Conservation (phyloP, 768 basidiomycete species). For the Filobasidium floriforme region DNA sequence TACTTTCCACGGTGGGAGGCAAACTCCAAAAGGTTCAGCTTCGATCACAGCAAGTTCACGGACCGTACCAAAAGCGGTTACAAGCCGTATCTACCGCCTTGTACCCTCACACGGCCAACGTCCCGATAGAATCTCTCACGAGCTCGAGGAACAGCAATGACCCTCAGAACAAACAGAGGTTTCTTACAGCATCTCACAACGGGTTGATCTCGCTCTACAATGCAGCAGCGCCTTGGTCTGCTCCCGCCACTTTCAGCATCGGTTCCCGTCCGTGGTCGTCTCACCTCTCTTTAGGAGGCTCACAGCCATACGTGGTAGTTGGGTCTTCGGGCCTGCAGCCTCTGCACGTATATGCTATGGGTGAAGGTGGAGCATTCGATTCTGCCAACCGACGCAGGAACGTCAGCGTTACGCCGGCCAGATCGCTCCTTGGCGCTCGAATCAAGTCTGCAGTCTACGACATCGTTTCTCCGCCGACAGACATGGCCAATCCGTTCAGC, state of each 20-base stretch:
- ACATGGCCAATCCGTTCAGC: constrained; percentile 13
- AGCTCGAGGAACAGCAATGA: neutral
- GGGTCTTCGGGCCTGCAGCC: constrained; percentile 12
- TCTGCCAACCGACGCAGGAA: neutral
- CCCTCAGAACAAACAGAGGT: neutral
- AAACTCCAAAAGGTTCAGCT: constrained; percentile 6
- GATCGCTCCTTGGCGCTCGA: neutral
- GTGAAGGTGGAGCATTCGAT: constrained; percentile 1
- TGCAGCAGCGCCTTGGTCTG: constrained; percentile 15
- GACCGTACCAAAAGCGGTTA: neutral
- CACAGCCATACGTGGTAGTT: constrained; percentile 12
- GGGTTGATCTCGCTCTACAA: constrained; percentile 14
- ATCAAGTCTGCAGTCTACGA: constrained; percentile 21
- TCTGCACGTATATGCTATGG: constrained; percentile 10
- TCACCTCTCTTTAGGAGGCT: constrained; percentile 1
- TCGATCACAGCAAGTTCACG: neutral
- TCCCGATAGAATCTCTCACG: constrained; percentile 15
- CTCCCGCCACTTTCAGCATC: constrained; percentile 9
- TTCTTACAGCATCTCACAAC: constrained; percentile 19
- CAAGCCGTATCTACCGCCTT: constrained; percentile 8
- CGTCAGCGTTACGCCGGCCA: neutral
- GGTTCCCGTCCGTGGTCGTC: constrained; percentile 12
- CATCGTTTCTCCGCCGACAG: constrained; percentile 2
- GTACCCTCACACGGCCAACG: constrained; percentile 6
- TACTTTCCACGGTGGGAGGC: constrained; percentile 13